These are phyloP conservation scores for Penicillium expansum DNA, from an alignment of 2,329 filamentous ascomycete species.

Conservation along the genomic window DNA sequence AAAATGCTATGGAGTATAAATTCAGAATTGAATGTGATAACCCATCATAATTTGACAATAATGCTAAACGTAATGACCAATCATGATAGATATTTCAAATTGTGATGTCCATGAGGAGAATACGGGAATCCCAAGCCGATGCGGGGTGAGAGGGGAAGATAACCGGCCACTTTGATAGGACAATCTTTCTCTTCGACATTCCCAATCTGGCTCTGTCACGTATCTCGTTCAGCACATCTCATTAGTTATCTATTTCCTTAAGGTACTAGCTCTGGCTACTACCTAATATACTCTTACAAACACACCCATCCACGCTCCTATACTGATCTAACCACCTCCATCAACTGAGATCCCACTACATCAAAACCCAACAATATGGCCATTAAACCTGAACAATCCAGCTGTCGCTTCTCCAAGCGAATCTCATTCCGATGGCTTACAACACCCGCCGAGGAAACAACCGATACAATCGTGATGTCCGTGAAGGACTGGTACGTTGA, in stretches of 20 bases:
- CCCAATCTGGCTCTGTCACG: conserved; percentile 5
- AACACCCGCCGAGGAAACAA: conserved; percentile 41
- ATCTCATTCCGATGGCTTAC: conserved; percentile 46
- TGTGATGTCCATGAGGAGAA: background rate
- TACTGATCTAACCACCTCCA: background rate
- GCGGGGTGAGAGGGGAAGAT: conserved; percentile 24
- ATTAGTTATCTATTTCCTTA: background rate
- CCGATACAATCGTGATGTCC: conserved; percentile 45
- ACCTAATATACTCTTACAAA: background rate
- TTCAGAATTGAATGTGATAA: background rate
- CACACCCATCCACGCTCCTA: background rate
- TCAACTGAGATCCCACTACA: too few relatives aligned
- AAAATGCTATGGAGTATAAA: too few relatives aligned
- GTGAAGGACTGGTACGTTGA: conserved; percentile 46
- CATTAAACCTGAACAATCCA: conserved; percentile 1
- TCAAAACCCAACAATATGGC: conserved; percentile 7
- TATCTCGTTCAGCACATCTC: background rate
- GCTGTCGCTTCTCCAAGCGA: conserved; percentile 37
- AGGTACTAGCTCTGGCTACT: background rate
- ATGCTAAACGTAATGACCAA: background rate
- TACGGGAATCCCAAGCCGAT: conserved; percentile 7
- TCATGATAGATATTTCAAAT: too few relatives aligned
- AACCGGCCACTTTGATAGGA: background rate
- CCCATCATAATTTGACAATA: background rate
- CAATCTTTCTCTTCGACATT: conserved; percentile 14